Evolutionary conservation across 495 filamentous ascomycete genomes (phyloP).

Genomic region (Talaromyces ruber): DNA sequence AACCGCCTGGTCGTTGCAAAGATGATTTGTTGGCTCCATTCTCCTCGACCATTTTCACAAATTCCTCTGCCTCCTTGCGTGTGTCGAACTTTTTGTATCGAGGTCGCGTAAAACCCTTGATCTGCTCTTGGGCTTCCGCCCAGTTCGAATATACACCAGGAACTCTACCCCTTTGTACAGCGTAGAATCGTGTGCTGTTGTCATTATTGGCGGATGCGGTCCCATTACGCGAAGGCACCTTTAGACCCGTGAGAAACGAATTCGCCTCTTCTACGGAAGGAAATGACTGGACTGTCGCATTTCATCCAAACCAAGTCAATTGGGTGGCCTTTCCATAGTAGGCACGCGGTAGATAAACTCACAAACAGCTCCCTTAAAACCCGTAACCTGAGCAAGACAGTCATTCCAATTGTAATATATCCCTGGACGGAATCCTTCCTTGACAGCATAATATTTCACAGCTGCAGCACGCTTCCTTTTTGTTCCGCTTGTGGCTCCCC

Average conservation of each 20-base stretch:
- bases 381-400: conserved; percentile 71
- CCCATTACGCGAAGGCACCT: conserved; percentile 17
- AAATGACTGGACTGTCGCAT: conserved; percentile 70
- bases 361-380: conserved; percentile 81
- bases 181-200: conserved; percentile 57
- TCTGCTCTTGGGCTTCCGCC: conserved; percentile 66
- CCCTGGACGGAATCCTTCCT: conserved; percentile 65
- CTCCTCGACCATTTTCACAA: conserved; percentile 45
- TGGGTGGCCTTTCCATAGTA: neutral
- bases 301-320: conserved; percentile 8
- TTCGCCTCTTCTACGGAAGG: conserved; percentile 65
- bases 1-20: conserved; percentile 17
- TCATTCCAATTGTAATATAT: conserved; percentile 82
- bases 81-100: conserved; percentile 78
- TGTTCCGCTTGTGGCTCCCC: conserved; percentile 37
- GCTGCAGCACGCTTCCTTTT: conserved; percentile 56
- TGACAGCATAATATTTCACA: conserved; percentile 83
- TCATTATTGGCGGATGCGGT: conserved; percentile 22
- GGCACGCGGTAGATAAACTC: conserved; percentile 23
- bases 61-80: conserved; percentile 67
- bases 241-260: conserved; percentile 61
- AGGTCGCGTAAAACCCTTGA: conserved; percentile 66
- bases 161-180: conserved; percentile 68
- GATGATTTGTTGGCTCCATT: conserved; percentile 14
- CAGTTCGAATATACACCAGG: conserved; percentile 89